Base-by-base conservation (phyloP, 1,284 basidiomycete species). In the Ustilago bromivora region DNA sequence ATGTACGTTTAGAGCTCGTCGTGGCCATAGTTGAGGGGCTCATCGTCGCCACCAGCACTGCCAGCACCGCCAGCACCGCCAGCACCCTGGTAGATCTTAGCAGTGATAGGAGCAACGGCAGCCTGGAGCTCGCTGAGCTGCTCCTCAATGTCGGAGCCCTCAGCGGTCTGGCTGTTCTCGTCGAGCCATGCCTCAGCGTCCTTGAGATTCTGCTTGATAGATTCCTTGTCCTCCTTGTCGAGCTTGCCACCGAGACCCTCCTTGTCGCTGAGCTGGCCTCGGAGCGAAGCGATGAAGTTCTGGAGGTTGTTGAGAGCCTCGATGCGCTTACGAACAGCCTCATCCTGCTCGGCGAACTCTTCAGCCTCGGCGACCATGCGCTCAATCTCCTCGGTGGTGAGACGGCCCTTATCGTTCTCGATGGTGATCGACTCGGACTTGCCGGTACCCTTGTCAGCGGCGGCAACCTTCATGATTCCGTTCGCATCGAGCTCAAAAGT, bases 401-500 rank as follows among this genome's bases (percentile, higher is more conserved):
- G 79, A 67, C 84, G 84, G 55, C 84, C 84, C 78, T 84, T 85
- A 78, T 84, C 84, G 74, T 84, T 84, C 62, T 75, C 79, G 69
- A 86, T 86, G 55, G 84, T 86, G 65, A 86, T 82, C 52, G 79
- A 79, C 64, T 86, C 83, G 57, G 76, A 71, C 71, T 83, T 83
- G 64, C 84, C 84, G 32, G 84, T 85, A 57, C 82, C 84, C 81
- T 86, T 86, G 82, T 86, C 84, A 31, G 82, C 74, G 43, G 84
- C 84, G 46, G 81, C 74, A 31, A 86, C 84, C 68, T 84, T 84
- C 81, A 86, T 83, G 75, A 86, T 86, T 66, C 83, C 84, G 71
- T 86, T 85, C 54, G 84, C 84, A 66, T 86, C 84, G 41, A 86
- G 69, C 76, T 86, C 84, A 61, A 86, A 86, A 53, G 84, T 86